Evolutionary conservation across 2,329 filamentous ascomycete genomes (phyloP), one percentile per base, ranked within the genome.

Genomic region (Clarireedia homoeocarpa): DNA sequence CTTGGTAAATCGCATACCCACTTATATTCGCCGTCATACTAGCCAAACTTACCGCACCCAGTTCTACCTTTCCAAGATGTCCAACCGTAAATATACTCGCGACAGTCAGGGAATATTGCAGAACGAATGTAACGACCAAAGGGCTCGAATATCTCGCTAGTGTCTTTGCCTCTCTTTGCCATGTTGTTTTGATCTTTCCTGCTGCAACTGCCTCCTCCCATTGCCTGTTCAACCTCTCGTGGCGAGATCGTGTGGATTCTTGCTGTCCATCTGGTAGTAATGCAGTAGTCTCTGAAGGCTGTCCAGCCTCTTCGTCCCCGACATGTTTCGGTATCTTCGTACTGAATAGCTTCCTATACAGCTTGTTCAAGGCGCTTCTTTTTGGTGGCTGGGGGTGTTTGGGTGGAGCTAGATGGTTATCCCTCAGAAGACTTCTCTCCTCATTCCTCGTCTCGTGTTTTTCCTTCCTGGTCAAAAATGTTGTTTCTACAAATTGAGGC

Each of bases 141-240:
- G 88, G 88, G 30, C 78, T 75, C 2, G 87, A 85, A 68, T 91
- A 91, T 60, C 79, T 77, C 30, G 79, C 74, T 42, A 97, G 78
- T 1, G 91, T 91, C 73, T 91, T 91, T 44, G 87, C 78, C 75
- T 97, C 92, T 60, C 91, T 83, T 71, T 88, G 85, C 91, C 91
- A 97, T 5, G 90, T 95, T 4, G 91, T 96, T 53, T 86, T 85
- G 62, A 97, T 91, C 67, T 84, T 81, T 10, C 91, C 90, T 0
- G 86, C 81, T 0, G 83, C 80, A 10, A 96, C 88, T 0, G 91
- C 92, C 59, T 91, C 87, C 60, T 92, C 86, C 90, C 90, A 95
- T 67, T 89, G 86, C 65, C 83, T 79, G 63, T 86, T 82, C 51
- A 91, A 75, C 51, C 80, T 76, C 47, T 83, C 81, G 4, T 77